phyloP scores from a whole-genome alignment of 768 basidiomycete genomes.

The Infundibulicybe gibba region DNA sequence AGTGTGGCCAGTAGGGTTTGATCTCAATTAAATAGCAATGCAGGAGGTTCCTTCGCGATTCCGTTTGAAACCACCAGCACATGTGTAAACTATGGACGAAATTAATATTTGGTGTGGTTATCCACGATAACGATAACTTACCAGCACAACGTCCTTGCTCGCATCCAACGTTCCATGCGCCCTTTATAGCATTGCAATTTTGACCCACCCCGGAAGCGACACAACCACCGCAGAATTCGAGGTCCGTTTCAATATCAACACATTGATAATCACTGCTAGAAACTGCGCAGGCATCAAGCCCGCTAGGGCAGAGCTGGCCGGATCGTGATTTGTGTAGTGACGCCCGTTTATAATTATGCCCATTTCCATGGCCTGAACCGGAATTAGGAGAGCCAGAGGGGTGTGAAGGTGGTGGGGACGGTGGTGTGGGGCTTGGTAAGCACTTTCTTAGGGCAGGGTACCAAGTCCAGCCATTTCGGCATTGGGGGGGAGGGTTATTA shows the following conservation, averaged over 20 bases:
- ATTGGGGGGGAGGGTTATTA: slow-evolving; percentile 46
- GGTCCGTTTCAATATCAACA: slow-evolving; percentile 57
- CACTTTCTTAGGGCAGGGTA: slow-evolving; percentile 36
- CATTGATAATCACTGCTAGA: slow-evolving; percentile 53
- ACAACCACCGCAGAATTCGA: slow-evolving; percentile 79
- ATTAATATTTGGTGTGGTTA: neutral
- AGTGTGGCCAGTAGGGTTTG: neutral
- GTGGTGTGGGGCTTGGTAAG: slow-evolving; percentile 27
- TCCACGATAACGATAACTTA: slow-evolving; percentile 24
- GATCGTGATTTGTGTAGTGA: slow-evolving; percentile 30
- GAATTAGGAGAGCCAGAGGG: slow-evolving; percentile 14
- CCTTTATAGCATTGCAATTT: slow-evolving; percentile 67
- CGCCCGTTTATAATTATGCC: slow-evolving; percentile 19
- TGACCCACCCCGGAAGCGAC: slow-evolving; percentile 55
- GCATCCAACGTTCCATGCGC: slow-evolving; percentile 72
- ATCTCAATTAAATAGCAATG: slow-evolving; percentile 23
- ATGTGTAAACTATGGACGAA: slow-evolving; percentile 40
- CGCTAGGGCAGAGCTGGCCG: slow-evolving; percentile 45
- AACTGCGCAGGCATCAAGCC: slow-evolving; percentile 56
- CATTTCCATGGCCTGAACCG: slow-evolving; percentile 7
- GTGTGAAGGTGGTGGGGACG: slow-evolving; percentile 33
- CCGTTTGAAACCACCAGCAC: slow-evolving; percentile 43
- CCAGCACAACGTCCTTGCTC: slow-evolving; percentile 48
- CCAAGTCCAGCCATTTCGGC: slow-evolving; percentile 46
- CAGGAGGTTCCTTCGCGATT: slow-evolving; percentile 41